phyloP scores from a whole-genome alignment of 1,284 basidiomycete species.

The Melampsora larici-populina region DNA sequence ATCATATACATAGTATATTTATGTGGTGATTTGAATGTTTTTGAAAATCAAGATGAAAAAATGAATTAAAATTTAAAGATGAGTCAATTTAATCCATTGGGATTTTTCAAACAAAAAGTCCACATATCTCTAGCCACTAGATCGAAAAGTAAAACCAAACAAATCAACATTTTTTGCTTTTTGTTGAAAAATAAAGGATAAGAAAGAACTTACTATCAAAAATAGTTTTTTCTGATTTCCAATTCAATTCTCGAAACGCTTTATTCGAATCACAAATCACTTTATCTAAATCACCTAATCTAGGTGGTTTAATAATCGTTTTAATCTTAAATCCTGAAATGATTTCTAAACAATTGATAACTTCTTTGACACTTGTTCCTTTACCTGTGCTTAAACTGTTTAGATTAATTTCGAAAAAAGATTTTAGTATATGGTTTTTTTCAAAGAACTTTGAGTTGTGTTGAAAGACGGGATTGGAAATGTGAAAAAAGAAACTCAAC shows the following conservation, averaged over 20 bases:
- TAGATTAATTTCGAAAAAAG: not conserved
- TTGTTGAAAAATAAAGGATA: not conserved
- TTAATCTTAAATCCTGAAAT: slow-evolving; percentile 44
- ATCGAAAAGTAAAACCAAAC: not conserved
- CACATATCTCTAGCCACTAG: slow-evolving; percentile 37
- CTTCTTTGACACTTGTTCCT: slow-evolving; percentile 45
- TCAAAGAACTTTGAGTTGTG: not conserved
- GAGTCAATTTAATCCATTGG: slow-evolving; percentile 12
- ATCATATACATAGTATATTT: not conserved
- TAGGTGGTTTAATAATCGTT: slow-evolving; percentile 41
- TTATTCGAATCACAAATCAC: slow-evolving; percentile 45
- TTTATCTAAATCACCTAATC: slow-evolving; percentile 45
- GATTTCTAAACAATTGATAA: slow-evolving; percentile 44
- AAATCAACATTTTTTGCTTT: not conserved
- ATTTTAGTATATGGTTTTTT: not conserved
- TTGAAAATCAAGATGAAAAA: not conserved
- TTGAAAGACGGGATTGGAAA: not conserved
- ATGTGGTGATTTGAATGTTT: not conserved
- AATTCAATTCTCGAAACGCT: slow-evolving; percentile 45
- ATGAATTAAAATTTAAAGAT: not conserved
- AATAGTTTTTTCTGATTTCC: slow-evolving; percentile 41
- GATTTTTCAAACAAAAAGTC: slow-evolving; percentile 33
- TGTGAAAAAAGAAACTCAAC: slow-evolving; percentile 9
- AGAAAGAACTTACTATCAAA: slow-evolving; percentile 16
- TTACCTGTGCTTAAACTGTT: slow-evolving; percentile 45